Evolutionary conservation across 2,329 filamentous ascomycete species (phyloP), one percentile per base, ranked within the genome.

Genomic region (Fonsecaea pedrosoi): DNA sequence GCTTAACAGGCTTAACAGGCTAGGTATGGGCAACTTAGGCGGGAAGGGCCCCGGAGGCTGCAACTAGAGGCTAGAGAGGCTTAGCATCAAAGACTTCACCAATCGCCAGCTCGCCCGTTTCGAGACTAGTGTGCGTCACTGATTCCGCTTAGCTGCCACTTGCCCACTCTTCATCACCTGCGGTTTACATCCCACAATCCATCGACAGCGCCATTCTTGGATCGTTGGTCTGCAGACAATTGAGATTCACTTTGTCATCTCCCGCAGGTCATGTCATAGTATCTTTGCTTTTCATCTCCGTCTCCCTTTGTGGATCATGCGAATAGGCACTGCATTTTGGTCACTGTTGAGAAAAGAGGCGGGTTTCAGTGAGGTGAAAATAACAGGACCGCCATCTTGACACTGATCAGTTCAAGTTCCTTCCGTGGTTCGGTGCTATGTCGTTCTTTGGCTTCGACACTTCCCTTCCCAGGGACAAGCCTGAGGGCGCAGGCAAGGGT

Each of bases 391-490:
- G n/a, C n/a, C 9, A 13, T 21, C 50, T 32, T 34, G 70, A 73
- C 94, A 96, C 34, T 38, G n/a, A 37, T 54, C 62, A 54, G 25
- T 59, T 54, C 32, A 32, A n/a, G 21, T 15, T 40, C 25, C 42
- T 4, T 45, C n/a, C 2, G 15, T 7, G 7, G n/a, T 32, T n/a
- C n/a, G 25, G 35, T 25, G 40, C 71, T 73, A 95, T 97, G 94
- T 94, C 93, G 38, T 97, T 97, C 84, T 97, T 97, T 80, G 92
- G 92, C 73, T 94, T 96, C 80, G 90, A 96, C 77, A 84, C 90
- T 65, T 85, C 84, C 70, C 86, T 89, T 35, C 87, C 87, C 59
- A 82, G 84, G 76, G 87, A 89, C 78, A 67, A 68, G 54, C 45
- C 70, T 45, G 60, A 56, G 2, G 78, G 80, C 62, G 83, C 86